Evolutionary conservation across 768 basidiomycete genomes (phyloP), one percentile per base, ranked within the genome.

Genomic region (Mrakia hoshinonis): DNA sequence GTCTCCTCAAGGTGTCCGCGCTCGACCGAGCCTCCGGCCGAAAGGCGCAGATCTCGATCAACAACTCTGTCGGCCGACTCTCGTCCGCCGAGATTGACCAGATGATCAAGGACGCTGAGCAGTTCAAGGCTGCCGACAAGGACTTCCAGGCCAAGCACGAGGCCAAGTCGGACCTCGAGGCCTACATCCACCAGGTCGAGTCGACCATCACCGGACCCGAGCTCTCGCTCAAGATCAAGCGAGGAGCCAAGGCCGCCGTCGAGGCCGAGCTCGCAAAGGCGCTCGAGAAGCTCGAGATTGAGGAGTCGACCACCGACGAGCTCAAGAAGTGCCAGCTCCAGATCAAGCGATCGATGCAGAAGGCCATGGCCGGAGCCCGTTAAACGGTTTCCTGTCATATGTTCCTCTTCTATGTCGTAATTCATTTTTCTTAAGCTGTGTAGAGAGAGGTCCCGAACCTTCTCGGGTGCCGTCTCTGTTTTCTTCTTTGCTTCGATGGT

Each of bases 31-130:
- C 96, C 62, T 98, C 95, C 49, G 96, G 96, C 80, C 93, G 96
- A 83, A 97, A 97, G 83, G 96, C 96, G 73, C 93, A 92, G 76
- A 95, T 95, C 83, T 76, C 89, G 84, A 70, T 76, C 74, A 76
- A 43, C 38, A 73, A 73, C 87, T 98, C 94, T 71, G 96, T 98
- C 79, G 96, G 96, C 75, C 94, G 96, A 83, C 87, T 99, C 76
- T 96, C 95, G 61, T 86, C 89, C 67, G 91, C 89, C 76, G 96
- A 99, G 85, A 99, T 99, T 75, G 94, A 97, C 78, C 94, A 98
- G 83, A 98, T 98, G 96, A 96, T 98, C 85, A 93, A 94, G 85
- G 95, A 98, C 79, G 92, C 96, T 67, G 95, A 98, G 81, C 91
- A 93, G 81, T 96, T 86, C 87, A 94, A 93, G 85, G 86, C 87